A percentile compares a stretch with the other conserved stretches of the same genome.
Conservation (phyloP, 805 yeast species). For the Yarrowia sp. region DNA sequence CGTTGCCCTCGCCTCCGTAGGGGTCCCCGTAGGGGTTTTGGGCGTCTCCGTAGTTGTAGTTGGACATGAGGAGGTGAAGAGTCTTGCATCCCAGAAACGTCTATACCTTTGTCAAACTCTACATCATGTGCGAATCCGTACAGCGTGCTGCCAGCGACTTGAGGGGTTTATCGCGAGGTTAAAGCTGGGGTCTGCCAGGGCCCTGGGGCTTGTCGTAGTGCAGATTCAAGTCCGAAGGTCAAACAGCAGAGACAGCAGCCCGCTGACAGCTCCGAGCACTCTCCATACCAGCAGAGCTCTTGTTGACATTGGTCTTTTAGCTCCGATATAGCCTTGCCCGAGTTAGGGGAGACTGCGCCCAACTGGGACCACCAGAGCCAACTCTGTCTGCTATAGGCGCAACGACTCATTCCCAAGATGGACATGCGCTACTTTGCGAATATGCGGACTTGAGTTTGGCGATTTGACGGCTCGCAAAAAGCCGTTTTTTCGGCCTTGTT, state of each 20-base stretch:
- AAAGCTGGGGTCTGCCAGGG: no score
- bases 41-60: slow-evolving; percentile 34
- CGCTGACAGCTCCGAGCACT: no score
- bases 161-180: slow-evolving; percentile 14
- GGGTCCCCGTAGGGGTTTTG: slow-evolving; percentile 37
- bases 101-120: slow-evolving; percentile 20
- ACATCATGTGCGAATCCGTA: slow-evolving; percentile 10
- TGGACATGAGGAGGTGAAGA: slow-evolving; percentile 28
- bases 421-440: slow-evolving; percentile 10
- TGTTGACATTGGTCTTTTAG: slow-evolving; percentile 29
- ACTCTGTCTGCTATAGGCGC: slow-evolving; percentile 24
- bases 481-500: neutral
- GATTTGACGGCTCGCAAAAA: no score
- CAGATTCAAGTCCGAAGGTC: neutral
- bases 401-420: slow-evolving; percentile 11
- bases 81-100: neutral
- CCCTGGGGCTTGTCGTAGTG: no score
- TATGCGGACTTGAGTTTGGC: slow-evolving; percentile 5
- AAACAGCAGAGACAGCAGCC: no score
- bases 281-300: neutral
- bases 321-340: slow-evolving; percentile 29
- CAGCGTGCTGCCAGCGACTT: neutral
- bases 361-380: slow-evolving; percentile 22
- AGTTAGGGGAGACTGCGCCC: slow-evolving; percentile 15
- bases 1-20: slow-evolving; percentile 5